Base-by-base conservation (phyloP, 202 grass and related monocot species). In the Zoysia matrella region DNA sequence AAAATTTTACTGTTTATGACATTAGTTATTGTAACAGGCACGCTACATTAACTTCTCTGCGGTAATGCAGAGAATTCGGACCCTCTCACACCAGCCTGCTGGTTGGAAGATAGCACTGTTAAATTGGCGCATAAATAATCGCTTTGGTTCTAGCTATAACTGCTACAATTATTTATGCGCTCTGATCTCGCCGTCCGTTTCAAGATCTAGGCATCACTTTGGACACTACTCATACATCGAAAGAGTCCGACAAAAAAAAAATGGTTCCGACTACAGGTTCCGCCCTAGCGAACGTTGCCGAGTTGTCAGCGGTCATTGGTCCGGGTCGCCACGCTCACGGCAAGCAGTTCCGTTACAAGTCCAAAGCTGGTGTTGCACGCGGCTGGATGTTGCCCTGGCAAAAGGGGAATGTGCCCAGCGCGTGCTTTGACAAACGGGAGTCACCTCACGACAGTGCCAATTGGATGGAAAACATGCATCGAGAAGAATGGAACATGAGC, bases 311-410 rank as follows among this genome's bases (percentile, higher is more conserved):
- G 18, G 1, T 41, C 39, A 8, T 2, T 22, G 52, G 5, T 62
- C 60, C 10, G 36, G 13, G 9, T 65, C 30, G 3, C 2, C 41
- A 18, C 42, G 58, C 11, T 60, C 43, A 22, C 1, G 4, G 4
- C 55, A 47, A 61, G 72, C 69, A 53, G 69, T 73, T 3, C 39
- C 11, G 13, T 11, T 40, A 54, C 39, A 42, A 55, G 52, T n/a
- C 40, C 52, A 56, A n/a, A 65, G 8, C 6, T 42, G 61, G 61
- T 39, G 22, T 65, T 65, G 61, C 61, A 65, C 63, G 56, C 44
- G 7, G 78, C 78, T 14, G 18, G 15, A 15, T 67, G 10, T 69
- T 80, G 10, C 77, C 65, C 52, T 70, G 53, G 65, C 16, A 46
- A 50, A 42, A 44, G 60, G 78, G 78, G 18, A 71, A 71, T 16